Conservation (phyloP, 441 rosid genomes). For the Theobroma grandiflorum region DNA sequence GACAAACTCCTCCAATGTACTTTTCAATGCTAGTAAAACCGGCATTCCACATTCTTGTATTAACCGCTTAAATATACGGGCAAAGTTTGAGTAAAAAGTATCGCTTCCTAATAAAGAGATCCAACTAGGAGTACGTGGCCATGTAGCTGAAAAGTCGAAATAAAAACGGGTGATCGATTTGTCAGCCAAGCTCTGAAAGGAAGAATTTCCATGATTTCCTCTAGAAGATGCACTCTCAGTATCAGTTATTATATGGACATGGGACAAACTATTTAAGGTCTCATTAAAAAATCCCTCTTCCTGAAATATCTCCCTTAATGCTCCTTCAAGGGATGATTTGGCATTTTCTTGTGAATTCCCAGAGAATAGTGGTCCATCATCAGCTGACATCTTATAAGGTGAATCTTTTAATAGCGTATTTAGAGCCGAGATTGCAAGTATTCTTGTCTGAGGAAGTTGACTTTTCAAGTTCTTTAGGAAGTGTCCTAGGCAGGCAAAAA, state of each 20-base stretch:
- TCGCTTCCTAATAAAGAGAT: slow-evolving; percentile 92
- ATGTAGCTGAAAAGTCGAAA: slow-evolving; percentile 96
- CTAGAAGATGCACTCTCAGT: slow-evolving; percentile 78
- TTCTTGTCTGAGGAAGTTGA: slow-evolving; percentile 99
- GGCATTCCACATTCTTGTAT: slow-evolving; percentile 98
- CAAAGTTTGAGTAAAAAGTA: slow-evolving; percentile 94
- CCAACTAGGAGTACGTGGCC: slow-evolving; percentile 99
- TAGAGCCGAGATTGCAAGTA: slow-evolving; percentile 98
- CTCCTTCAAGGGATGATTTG: slow-evolving; percentile 85
- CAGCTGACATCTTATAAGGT: slow-evolving; percentile 78
- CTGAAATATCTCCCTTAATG: slow-evolving; percentile 79
- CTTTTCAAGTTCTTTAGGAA: slow-evolving; percentile 95
- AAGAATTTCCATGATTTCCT: slow-evolving; percentile 86
- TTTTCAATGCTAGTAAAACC: slow-evolving; percentile 74
- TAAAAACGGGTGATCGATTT: slow-evolving; percentile 96
- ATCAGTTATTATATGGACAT: slow-evolving; percentile 93
- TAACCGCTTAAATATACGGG: slow-evolving; percentile 93
- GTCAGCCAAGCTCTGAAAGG: slow-evolving; percentile 94
- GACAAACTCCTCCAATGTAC: slow-evolving; percentile 84
- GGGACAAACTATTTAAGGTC: slow-evolving; percentile 93
- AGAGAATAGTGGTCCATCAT: slow-evolving; percentile 47
- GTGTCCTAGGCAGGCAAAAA: slow-evolving; percentile 74
- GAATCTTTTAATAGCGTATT: slow-evolving; percentile 96
- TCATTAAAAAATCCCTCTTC: slow-evolving; percentile 95
- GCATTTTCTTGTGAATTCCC: slow-evolving; percentile 50